Evolutionary conservation across 257 asterid genomes (phyloP), one percentile per base, ranked within the genome.

Genomic region (Plectranthus barbatus): DNA sequence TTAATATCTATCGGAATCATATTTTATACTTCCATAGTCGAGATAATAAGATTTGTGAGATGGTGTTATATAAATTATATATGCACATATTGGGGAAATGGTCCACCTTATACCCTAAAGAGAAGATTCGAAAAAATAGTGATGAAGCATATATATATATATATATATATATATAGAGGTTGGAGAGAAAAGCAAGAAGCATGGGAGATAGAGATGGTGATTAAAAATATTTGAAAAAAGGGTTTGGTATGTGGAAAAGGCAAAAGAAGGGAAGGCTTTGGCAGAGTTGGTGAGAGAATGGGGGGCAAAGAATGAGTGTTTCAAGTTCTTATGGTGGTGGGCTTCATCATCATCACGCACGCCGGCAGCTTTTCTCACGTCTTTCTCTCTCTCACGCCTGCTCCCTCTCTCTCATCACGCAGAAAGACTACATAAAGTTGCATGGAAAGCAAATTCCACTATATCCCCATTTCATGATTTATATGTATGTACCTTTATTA

Each of bases 281-380:
- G 74, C 84, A 79, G 81, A 67, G 63, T 73, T 83, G 94, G 80
- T 75, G 86, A 80, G 80, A 64, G 70, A 64, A 65, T 78, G 79
- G 89, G 95, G 71, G 86, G 88, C 95, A 83, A 67, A 71, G 63
- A 74, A 76, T 70, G 78, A 67, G 67, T 31, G 18, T 47, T 57
- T 5, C 12, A 56, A 3, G 2, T 54, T 7, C 29, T 24, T 19
- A 14, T 29, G 29, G 42, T 64, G 69, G 73, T 72, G 86, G 82
- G 72, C 52, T 79, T 78, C 75, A 71, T 87, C 83, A 78, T 71
- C 77, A 72, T 76, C 77, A 64, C 66, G 91, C 96, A 87, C 87
- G 94, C 96, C 86, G 83, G 94, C 92, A 85, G 87, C 91, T 88
- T 88, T 88, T 76, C 49, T 76, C 36, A 70, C 29, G 56, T 60